A percentile compares a stretch with the other conserved stretches of the same genome.
Evolutionary conservation across 441 rosid genomes (phyloP).

Genomic region (Capsella rubella): DNA sequence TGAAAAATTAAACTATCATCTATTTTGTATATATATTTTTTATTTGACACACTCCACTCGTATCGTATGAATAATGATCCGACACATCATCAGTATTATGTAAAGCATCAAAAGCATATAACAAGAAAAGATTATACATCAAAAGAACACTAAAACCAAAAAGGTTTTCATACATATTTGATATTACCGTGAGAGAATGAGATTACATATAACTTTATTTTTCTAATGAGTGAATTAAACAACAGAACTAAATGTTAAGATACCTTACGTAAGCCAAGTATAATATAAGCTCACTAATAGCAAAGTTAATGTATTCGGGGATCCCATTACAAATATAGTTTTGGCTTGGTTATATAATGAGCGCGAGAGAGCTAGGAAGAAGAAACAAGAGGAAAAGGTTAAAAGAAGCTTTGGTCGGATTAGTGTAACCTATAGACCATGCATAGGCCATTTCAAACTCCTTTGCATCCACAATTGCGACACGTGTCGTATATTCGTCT

Average conservation of each 20-base stretch:
- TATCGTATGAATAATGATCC: conserved; percentile 20
- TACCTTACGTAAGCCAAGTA: not conserved
- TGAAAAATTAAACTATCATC: conserved; percentile 1
- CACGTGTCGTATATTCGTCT: conserved; percentile 51
- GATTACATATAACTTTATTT: not conserved
- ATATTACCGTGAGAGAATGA: conserved; percentile 1
- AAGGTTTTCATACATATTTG: not conserved
- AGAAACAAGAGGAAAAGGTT: conserved; percentile 36
- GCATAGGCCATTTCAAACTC: conserved; percentile 68
- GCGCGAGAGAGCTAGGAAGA: conserved; percentile 7
- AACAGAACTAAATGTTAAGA: conserved; percentile 5
- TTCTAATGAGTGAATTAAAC: not conserved
- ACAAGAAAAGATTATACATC: not conserved
- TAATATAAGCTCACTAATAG: not conserved
- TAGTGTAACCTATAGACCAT: conserved; percentile 63
- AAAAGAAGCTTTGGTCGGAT: conserved; percentile 43
- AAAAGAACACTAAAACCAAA: not conserved
- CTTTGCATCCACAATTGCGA: conserved; percentile 37
- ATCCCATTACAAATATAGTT: not conserved
- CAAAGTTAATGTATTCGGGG: not conserved
- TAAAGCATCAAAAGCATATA: conserved; percentile 2
- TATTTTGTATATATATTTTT: conserved; percentile 9
- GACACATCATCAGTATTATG: not conserved
- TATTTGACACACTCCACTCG: conserved; percentile 8
- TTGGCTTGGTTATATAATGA: conserved; percentile 21